phyloP scores from a whole-genome alignment of 108 stramenopile genomes.

The Epipyxis sp. region DNA sequence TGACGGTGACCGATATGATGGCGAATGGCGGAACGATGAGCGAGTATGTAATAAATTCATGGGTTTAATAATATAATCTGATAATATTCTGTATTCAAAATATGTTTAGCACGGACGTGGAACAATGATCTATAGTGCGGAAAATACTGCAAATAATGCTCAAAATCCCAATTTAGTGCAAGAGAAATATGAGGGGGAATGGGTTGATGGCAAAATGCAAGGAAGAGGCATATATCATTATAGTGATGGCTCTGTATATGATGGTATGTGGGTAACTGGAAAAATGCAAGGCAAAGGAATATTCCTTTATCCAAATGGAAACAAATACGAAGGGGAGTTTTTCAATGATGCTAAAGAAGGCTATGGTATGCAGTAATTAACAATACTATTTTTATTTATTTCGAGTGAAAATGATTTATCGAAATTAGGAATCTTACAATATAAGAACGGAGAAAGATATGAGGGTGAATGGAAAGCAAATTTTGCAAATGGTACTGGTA shows the following conservation, averaged over 20 bases:
- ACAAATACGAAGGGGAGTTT: conserved; percentile 28
- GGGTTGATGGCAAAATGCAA: conserved; percentile 39
- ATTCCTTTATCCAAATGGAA: conserved; percentile 47
- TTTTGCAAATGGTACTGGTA: conserved; percentile 4
- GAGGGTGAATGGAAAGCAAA: conserved; percentile 48
- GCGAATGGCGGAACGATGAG: conserved; percentile 45
- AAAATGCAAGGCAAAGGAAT: conserved; percentile 29
- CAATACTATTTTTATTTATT: too few relatives aligned
- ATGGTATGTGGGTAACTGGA: conserved; percentile 11
- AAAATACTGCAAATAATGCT: neutral
- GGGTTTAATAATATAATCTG: neutral
- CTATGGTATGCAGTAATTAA: too few relatives aligned
- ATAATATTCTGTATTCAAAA: conserved; percentile 18
- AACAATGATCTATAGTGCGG: conserved; percentile 42
- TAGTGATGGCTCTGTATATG: conserved; percentile 25
- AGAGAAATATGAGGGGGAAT: conserved; percentile 36
- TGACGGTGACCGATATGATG: conserved; percentile 50
- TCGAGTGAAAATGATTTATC: too few relatives aligned
- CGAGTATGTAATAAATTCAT: too few relatives aligned
- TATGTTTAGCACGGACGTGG: conserved; percentile 45
- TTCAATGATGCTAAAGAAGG: too few relatives aligned
- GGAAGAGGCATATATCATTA: conserved; percentile 19
- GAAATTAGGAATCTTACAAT: conserved; percentile 8
- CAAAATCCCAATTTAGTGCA: conserved; percentile 34
- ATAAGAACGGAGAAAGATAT: conserved; percentile 33